Evolutionary conservation across 345 rosid species (phyloP), one percentile per base, ranked within the genome.

Genomic region (Eutrema heterophyllum): DNA sequence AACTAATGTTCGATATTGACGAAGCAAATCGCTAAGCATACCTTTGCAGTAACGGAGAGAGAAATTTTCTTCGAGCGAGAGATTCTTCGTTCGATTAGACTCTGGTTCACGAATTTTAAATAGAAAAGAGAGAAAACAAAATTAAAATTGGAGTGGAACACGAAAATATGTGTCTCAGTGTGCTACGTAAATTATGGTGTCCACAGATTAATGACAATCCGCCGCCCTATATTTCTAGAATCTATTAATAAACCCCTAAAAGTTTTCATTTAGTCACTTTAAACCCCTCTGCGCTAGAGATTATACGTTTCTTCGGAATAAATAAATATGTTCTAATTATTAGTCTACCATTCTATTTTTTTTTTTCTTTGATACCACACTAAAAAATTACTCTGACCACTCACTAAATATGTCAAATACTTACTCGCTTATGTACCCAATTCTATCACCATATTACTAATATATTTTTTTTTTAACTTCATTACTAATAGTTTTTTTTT

Each of bases 191-290:
- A 83, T 77, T 74, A 80, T 64, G 69, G 44, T 51, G 81, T 80
- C 96, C 93, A 87, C 96, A 44, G 40, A 76, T 72, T 71, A 64
- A 64, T 77, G 4, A 64, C 80, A 45, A 27, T 45, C 13, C 53
- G 44, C 2, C 18, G 2, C 62, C 48, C 4, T n/a, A 13, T 55
- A 21, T 55, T 70, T 30, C 6, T 3, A 8, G 5, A 29, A 3
- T 45, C 11, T 64, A 1, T 39, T 9, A 4, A 38, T 39, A 38
- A 46, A 48, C 43, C 50, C 72, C 80, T 38, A 14, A 0, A 14
- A 0, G 0, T 0, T 21, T 55, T 14, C 0, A 48, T 14, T 39
- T 21, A 3, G 7, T 14, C 32, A 11, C 26, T 56, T 61, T 27
- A 39, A 63, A 0, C 54, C 67, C 3, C 4, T n/a, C 12, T 24